Conservation (phyloP, 1,139 yeast species). For the Protomyces gravidus region DNA sequence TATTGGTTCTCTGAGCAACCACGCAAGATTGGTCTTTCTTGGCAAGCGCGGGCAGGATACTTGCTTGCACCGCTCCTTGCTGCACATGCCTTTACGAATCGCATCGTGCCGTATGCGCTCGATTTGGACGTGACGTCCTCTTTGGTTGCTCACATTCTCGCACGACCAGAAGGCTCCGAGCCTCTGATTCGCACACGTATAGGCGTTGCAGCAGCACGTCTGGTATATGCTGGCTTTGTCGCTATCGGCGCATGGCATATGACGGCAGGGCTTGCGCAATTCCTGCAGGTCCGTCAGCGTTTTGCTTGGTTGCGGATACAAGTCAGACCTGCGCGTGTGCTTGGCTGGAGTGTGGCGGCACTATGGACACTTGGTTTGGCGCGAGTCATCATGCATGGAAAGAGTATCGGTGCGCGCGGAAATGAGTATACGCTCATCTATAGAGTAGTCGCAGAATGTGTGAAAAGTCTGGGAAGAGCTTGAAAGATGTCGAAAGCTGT, state of each 20-base stretch:
- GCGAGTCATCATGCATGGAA: neutral
- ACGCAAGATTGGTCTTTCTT: conserved; percentile 5
- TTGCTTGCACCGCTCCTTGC: conserved; percentile 10
- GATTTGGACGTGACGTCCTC: conserved; percentile 21
- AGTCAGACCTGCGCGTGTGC: neutral
- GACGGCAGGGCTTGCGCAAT: neutral
- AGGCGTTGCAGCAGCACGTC: neutral
- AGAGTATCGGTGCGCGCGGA: neutral
- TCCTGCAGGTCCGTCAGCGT: neutral
- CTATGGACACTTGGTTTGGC: neutral
- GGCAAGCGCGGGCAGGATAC: conserved; percentile 22
- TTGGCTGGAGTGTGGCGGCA: neutral
- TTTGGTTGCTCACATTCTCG: conserved; percentile 11
- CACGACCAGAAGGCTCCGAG: neutral
- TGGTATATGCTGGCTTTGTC: neutral
- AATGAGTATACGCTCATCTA: neutral
- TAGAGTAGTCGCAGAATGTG: neutral
- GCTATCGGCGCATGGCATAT: conserved; percentile 1
- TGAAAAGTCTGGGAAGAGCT: neutral
- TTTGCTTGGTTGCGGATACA: neutral
- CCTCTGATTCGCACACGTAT: neutral
- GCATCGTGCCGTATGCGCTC: conserved; percentile 12
- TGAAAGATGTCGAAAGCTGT: neutral
- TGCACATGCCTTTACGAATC: conserved; percentile 14
- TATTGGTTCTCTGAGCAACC: conserved; percentile 17